Percentiles rank a stretch among this genome's conserved stretches.
phyloP scores from a whole-genome alignment of 805 yeast species.

The Komagataella pastoris region DNA sequence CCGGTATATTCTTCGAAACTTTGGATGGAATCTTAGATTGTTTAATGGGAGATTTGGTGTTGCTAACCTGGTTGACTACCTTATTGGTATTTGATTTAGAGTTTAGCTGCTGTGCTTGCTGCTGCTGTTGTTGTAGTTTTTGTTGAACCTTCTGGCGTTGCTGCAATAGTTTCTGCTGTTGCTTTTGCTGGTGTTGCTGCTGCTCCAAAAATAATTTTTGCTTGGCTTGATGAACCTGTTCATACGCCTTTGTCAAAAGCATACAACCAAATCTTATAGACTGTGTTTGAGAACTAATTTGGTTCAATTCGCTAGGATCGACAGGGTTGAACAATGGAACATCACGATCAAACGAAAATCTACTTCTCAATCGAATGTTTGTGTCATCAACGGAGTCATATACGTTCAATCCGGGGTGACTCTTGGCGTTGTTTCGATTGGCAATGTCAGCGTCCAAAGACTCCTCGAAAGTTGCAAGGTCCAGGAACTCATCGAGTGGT shows the following conservation, averaged over 20 bases:
- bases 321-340: slow-evolving; percentile 31
- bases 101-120: neutral
- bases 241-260: slow-evolving; percentile 80
- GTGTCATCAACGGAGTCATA: slow-evolving; percentile 20
- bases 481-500: slow-evolving; percentile 22
- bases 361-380: slow-evolving; percentile 28
- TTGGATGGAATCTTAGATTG: neutral
- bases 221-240: slow-evolving; percentile 64
- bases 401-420: slow-evolving; percentile 11
- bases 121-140: neutral
- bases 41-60: neutral
- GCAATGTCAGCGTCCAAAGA: slow-evolving; percentile 10
- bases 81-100: neutral
- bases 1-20: neutral
- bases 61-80: neutral
- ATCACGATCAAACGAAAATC: slow-evolving; percentile 38
- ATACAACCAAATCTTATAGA: slow-evolving; percentile 84
- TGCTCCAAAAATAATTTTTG: slow-evolving; percentile 43
- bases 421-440: slow-evolving; percentile 8
- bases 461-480: slow-evolving; percentile 20
- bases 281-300: slow-evolving; percentile 77
- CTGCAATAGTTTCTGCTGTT: slow-evolving; percentile 15
- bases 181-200: slow-evolving; percentile 13
- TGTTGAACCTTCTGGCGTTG: slow-evolving; percentile 16
- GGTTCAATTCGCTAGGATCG: slow-evolving; percentile 77